Conservation (phyloP, 495 filamentous ascomycete genomes). For the Xylaria acuta region DNA sequence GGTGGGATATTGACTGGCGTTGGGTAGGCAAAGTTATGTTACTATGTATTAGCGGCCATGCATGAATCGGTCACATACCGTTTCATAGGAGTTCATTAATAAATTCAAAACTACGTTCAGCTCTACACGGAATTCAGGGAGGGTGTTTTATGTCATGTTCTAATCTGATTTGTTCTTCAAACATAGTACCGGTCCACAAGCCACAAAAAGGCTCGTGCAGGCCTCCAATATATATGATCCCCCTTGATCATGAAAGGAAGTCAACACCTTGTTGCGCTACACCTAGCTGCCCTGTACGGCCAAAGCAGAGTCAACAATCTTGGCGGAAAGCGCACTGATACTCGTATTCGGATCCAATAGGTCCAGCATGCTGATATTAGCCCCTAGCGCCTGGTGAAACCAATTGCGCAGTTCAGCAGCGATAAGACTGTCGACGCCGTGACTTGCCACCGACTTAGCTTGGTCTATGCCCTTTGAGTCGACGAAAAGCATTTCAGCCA, state of each 20-base stretch:
- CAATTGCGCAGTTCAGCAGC: conserved; percentile 47
- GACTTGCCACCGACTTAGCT: conserved; percentile 32
- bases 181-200: too few relatives aligned
- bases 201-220: too few relatives aligned
- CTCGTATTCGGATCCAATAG: conserved; percentile 26
- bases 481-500: conserved; percentile 40
- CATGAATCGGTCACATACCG: background rate
- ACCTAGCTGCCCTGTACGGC: too few relatives aligned
- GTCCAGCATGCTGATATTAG: conserved; percentile 38
- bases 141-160: background rate
- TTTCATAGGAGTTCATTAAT: background rate
- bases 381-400: conserved; percentile 34
- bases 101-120: background rate
- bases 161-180: background rate
- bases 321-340: background rate
- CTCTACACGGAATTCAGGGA: background rate
- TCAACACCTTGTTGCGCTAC: too few relatives aligned
- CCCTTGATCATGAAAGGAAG: too few relatives aligned
- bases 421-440: conserved; percentile 47
- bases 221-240: too few relatives aligned
- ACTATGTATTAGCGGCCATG: background rate
- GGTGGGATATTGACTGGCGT: background rate
- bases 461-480: conserved; percentile 30
- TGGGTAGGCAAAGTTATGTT: background rate
- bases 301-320: too few relatives aligned